Percentiles rank a stretch among this genome's conserved stretches.
Conservation (phyloP, 805 yeast species). For the Metschnikowia gruessii region DNA sequence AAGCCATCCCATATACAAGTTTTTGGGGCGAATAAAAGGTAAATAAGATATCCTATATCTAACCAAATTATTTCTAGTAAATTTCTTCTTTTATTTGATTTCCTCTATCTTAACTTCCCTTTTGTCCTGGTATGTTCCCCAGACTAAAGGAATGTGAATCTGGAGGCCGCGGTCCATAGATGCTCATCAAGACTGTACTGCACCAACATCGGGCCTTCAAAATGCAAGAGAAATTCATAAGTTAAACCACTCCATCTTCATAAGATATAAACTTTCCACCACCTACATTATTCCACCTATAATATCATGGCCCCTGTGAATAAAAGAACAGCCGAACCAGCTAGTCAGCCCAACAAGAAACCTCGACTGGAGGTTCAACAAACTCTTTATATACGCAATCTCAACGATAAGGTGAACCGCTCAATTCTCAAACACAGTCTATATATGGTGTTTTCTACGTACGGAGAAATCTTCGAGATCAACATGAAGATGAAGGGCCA, state of each 20-base stretch:
- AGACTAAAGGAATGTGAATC: no score
- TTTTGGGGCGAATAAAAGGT: no score
- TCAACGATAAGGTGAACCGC: constrained; percentile 54
- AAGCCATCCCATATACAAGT: no score
- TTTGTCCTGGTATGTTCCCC: no score
- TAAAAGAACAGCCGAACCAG: constrained; percentile 4
- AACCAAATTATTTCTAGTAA: no score
- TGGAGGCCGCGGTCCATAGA: no score
- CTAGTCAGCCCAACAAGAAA: constrained; percentile 8
- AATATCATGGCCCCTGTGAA: constrained; percentile 4
- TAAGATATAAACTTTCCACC: not conserved
- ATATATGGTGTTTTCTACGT: constrained; percentile 56
- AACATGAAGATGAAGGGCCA: constrained; percentile 56
- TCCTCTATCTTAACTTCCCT: no score
- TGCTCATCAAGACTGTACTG: no score
- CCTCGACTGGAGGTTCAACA: constrained; percentile 25
- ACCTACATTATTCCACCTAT: not conserved
- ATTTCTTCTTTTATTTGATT: no score
- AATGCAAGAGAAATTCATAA: not conserved
- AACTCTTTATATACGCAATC: constrained; percentile 58
- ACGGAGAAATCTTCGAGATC: constrained; percentile 62
- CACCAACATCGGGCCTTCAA: not conserved
- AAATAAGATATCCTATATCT: no score
- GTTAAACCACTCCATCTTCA: not conserved
- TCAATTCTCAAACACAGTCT: constrained; percentile 49